Percentiles rank a stretch among this genome's conserved stretches.
Evolutionary conservation across 2,329 filamentous ascomycete genomes (phyloP).

Genomic region (Talaromyces amestolkiae): DNA sequence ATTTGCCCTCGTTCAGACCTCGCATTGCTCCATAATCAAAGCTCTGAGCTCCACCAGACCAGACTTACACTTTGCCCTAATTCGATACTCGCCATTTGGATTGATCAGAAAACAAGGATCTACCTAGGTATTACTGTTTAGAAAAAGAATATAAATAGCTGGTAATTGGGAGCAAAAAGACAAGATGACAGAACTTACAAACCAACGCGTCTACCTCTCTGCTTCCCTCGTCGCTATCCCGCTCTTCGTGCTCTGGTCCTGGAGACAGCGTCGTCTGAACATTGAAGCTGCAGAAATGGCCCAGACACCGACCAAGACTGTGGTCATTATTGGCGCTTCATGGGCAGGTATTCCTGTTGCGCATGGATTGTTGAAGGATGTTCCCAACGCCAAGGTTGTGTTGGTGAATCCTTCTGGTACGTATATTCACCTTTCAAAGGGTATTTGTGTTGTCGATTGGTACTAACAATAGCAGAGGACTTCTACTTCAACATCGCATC

Average conservation of each 20-base stretch:
- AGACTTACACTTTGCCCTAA: background rate
- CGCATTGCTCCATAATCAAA: background rate
- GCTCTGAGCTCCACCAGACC: background rate
- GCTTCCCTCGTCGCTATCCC: constrained; percentile 9
- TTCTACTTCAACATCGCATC: constrained; percentile 53
- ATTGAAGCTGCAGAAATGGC: constrained; percentile 8
- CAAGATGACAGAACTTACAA: background rate
- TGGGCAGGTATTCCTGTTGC: constrained; percentile 32
- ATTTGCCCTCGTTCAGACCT: background rate
- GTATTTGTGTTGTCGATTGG: background rate
- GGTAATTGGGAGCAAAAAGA: background rate
- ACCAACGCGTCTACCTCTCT: constrained; percentile 3
- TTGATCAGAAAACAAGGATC: background rate
- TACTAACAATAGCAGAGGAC: constrained; percentile 29
- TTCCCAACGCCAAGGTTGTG: constrained; percentile 45
- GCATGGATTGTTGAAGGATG: constrained; percentile 32
- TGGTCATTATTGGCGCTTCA: constrained; percentile 35
- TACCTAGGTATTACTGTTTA: no score
- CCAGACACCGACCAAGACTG: constrained; percentile 12
- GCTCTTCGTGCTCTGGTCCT: constrained; percentile 10
- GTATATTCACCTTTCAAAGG: background rate
- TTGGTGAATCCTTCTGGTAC: constrained; percentile 48
- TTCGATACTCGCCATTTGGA: background rate
- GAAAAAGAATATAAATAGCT: background rate
- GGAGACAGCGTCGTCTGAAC: constrained; percentile 12